These are phyloP conservation scores for Ceratocystis diversiconidia DNA, from an alignment of 2,329 filamentous ascomycete genomes.

Conservation along the genomic window DNA sequence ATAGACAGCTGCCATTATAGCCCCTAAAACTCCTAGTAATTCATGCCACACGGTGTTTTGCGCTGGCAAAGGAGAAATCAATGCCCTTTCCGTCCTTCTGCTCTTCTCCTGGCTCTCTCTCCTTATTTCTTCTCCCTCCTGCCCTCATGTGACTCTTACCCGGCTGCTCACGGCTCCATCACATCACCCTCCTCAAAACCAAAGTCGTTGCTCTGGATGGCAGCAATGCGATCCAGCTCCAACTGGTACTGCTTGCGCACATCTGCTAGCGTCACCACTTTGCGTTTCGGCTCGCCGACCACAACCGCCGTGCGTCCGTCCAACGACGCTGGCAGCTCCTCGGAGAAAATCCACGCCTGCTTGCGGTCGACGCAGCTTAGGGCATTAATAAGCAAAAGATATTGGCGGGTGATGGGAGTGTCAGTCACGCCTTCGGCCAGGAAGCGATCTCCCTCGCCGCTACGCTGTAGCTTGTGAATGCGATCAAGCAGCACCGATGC, in stretches of 20 bases:
- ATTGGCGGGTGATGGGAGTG: conserved; percentile 56
- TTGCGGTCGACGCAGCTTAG: conserved; percentile 68
- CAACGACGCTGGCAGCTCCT: conserved; percentile 25
- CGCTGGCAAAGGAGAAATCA: background rate
- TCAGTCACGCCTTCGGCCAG: conserved; percentile 45
- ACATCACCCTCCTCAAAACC: conserved; percentile 47
- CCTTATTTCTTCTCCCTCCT: background rate
- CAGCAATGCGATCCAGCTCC: conserved; percentile 75
- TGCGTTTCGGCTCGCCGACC: conserved; percentile 39
- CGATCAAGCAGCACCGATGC: conserved; percentile 49
- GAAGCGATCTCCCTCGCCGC: conserved; percentile 34
- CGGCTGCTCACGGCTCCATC: conserved; percentile 36
- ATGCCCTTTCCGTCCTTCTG: background rate
- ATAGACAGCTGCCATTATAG: background rate
- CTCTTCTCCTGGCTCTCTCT: too few species aligned
- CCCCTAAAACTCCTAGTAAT: background rate
- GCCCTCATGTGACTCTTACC: conserved; percentile 3
- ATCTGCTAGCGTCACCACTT: conserved; percentile 72
- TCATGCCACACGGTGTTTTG: background rate
- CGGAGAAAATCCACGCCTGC: conserved; percentile 66
- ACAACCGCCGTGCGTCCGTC: conserved; percentile 18
- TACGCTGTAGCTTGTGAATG: conserved; percentile 44
- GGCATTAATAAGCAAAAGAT: conserved; percentile 85
- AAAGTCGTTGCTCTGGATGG: conserved; percentile 81
- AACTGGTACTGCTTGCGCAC: conserved; percentile 78